These are phyloP conservation scores for Pseudogymnoascus sp. DNA, from an alignment of 2,329 filamentous ascomycete species.

Conservation along the genomic window DNA sequence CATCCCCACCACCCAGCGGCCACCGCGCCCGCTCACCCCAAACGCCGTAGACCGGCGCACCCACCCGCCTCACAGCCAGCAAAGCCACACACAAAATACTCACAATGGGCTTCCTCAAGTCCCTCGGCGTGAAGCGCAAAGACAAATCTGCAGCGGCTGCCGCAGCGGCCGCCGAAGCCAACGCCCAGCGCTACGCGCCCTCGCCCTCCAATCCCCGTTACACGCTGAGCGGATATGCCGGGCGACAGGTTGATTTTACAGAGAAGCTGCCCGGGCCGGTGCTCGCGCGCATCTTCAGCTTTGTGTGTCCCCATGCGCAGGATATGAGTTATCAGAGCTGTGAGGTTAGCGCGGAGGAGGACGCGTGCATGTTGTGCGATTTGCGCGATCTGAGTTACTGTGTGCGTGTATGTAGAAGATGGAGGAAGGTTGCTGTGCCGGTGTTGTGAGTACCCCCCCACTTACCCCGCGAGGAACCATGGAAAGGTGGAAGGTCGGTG, in stretches of 20 bases:
- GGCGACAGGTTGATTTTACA: constrained; percentile 13
- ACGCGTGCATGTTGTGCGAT: constrained; percentile 89
- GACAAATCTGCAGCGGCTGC: neutral
- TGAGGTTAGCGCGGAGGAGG: constrained; percentile 69
- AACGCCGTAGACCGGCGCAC: neutral
- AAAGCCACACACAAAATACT: neutral
- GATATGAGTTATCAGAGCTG: constrained; percentile 76
- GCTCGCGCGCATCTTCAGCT: constrained; percentile 68
- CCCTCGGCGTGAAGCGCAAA: constrained; percentile 5
- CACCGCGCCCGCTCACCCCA: neutral
- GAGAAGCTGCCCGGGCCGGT: constrained; percentile 56
- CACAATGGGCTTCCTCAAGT: constrained; percentile 4
- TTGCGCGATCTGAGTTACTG: constrained; percentile 80
- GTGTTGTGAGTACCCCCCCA: constrained; percentile 49
- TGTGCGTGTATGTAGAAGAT: constrained; percentile 63
- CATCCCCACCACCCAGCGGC: neutral
- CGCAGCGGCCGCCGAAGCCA: neutral
- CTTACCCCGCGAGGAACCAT: constrained; percentile 12
- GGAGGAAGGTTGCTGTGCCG: constrained; percentile 48
- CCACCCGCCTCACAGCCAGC: neutral
- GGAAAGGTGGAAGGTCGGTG: neutral
- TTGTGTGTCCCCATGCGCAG: constrained; percentile 72
- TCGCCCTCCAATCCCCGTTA: neutral
- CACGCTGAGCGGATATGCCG: neutral
- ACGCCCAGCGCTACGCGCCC: neutral